phyloP scores from a whole-genome alignment of 495 filamentous ascomycete species.

The Barbatosphaeria neglecta region DNA sequence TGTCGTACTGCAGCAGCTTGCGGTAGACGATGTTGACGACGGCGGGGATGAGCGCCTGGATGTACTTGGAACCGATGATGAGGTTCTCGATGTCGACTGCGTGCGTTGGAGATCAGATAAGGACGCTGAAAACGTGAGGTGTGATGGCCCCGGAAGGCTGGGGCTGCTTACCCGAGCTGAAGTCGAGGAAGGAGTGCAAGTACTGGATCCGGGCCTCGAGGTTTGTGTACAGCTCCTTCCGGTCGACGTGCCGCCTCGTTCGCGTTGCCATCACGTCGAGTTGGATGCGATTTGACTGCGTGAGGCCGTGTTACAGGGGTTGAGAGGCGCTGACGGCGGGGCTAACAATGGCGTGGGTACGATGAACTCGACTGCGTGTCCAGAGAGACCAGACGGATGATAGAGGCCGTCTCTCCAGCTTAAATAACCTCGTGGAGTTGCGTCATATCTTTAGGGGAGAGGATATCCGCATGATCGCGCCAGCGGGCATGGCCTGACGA shows the following conservation, averaged over 20 bases:
- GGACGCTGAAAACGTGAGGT: slow-evolving; percentile 10
- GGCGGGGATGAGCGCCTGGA: slow-evolving; percentile 61
- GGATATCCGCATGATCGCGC: too few relatives aligned
- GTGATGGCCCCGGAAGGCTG: too few relatives aligned
- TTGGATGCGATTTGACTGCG: not conserved
- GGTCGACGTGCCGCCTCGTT: slow-evolving; percentile 46
- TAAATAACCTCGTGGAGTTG: too few relatives aligned
- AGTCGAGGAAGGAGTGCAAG: slow-evolving; percentile 61
- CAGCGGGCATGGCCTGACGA: too few relatives aligned
- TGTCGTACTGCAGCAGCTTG: slow-evolving; percentile 62
- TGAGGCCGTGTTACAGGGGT: too few relatives aligned
- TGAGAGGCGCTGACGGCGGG: too few relatives aligned
- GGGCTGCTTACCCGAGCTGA: slow-evolving; percentile 56
- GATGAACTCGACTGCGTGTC: too few relatives aligned
- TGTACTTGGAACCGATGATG: slow-evolving; percentile 52
- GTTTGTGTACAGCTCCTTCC: slow-evolving; percentile 55
- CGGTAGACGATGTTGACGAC: slow-evolving; percentile 68
- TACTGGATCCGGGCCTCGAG: slow-evolving; percentile 58
- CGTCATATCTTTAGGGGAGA: too few relatives aligned
- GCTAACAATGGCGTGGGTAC: too few relatives aligned
- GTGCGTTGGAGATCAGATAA: not conserved
- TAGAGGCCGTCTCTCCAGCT: too few relatives aligned
- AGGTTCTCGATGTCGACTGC: slow-evolving; percentile 59
- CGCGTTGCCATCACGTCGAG: not conserved
- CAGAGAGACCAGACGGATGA: too few relatives aligned